Conservation (phyloP, 1,139 yeast genomes). For the Debaryomyces fabryi region DNA sequence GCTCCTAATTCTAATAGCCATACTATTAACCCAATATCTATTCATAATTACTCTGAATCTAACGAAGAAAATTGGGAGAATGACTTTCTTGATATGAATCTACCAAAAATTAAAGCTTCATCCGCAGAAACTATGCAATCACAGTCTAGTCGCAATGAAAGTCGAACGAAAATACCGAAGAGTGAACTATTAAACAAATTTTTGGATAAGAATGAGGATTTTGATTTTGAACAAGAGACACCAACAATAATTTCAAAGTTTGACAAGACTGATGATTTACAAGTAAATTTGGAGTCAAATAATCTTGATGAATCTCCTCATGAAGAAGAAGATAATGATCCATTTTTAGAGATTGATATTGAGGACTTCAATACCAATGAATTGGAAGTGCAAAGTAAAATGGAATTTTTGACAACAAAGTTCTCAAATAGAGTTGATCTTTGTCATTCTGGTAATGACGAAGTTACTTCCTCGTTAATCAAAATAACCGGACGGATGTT, state of each 20-base stretch:
- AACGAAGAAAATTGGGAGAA: constrained; percentile 42
- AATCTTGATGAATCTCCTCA: constrained; percentile 3
- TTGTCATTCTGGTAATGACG: constrained; percentile 36
- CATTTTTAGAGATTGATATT: constrained; percentile 43
- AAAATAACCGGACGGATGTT: constrained; percentile 46
- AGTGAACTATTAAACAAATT: constrained; percentile 34
- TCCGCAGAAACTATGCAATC: not conserved
- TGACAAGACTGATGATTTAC: constrained; percentile 1
- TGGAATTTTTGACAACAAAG: constrained; percentile 42
- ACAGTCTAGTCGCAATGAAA: constrained; percentile 9
- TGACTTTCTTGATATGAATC: constrained; percentile 30
- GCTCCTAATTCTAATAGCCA: not conserved
- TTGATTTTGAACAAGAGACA: constrained; percentile 17
- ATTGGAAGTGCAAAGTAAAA: constrained; percentile 45
- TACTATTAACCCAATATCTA: constrained; percentile 15
- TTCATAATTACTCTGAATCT: constrained; percentile 29
- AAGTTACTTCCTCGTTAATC: constrained; percentile 31
- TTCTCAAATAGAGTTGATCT: constrained; percentile 37
- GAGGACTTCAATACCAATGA: constrained; percentile 49
- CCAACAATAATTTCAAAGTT: constrained; percentile 8
- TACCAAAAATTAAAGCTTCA: constrained; percentile 11
- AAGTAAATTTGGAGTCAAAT: not conserved
- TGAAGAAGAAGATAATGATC: constrained; percentile 35
- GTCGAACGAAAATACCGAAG: constrained; percentile 21
- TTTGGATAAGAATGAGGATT: constrained; percentile 28